A percentile compares a stretch with the other conserved stretches of the same genome.
Evolutionary conservation across 768 basidiomycete species (phyloP).

Genomic region (Leccinum uliginosum): DNA sequence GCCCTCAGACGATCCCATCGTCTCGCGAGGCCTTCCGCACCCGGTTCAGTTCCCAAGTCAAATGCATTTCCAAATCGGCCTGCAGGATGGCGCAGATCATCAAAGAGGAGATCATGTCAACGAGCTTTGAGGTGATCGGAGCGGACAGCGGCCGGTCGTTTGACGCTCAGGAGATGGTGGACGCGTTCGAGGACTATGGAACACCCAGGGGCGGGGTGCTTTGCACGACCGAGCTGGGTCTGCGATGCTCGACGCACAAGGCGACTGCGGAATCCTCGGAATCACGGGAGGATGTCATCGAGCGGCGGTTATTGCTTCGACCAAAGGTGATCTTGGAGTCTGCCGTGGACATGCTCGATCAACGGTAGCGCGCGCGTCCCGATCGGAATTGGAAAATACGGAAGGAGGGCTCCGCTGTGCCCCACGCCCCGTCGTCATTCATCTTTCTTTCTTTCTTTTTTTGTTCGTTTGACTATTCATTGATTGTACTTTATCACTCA

Average conservation of each 20-base stretch:
- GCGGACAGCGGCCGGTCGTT: slow-evolving; percentile 52
- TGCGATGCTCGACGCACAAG: slow-evolving; percentile 58
- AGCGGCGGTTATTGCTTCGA: slow-evolving; percentile 56
- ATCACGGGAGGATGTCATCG: slow-evolving; percentile 42
- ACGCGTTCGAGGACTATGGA: slow-evolving; percentile 61
- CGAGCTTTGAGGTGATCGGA: slow-evolving; percentile 66
- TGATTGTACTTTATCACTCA: not conserved
- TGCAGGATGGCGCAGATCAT: slow-evolving; percentile 59
- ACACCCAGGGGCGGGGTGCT: slow-evolving; percentile 49
- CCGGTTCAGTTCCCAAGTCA: slow-evolving; percentile 57
- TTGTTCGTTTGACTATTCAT: not conserved
- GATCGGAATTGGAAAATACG: not conserved
- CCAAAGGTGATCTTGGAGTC: slow-evolving; percentile 79
- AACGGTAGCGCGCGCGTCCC: slow-evolving; percentile 17
- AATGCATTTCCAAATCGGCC: slow-evolving; percentile 60
- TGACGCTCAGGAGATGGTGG: slow-evolving; percentile 49
- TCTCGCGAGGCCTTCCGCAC: slow-evolving; percentile 40
- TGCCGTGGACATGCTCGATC: slow-evolving; percentile 50
- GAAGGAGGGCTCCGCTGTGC: not conserved
- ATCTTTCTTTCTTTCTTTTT: not conserved
- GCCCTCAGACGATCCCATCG: slow-evolving; percentile 34
- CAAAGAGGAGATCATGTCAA: slow-evolving; percentile 73
- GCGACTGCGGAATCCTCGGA: slow-evolving; percentile 15
- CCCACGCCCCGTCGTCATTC: not conserved
- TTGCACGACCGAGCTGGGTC: slow-evolving; percentile 68